Base-by-base conservation (phyloP, 768 basidiomycete genomes). In the Holtermannia corniformis region DNA sequence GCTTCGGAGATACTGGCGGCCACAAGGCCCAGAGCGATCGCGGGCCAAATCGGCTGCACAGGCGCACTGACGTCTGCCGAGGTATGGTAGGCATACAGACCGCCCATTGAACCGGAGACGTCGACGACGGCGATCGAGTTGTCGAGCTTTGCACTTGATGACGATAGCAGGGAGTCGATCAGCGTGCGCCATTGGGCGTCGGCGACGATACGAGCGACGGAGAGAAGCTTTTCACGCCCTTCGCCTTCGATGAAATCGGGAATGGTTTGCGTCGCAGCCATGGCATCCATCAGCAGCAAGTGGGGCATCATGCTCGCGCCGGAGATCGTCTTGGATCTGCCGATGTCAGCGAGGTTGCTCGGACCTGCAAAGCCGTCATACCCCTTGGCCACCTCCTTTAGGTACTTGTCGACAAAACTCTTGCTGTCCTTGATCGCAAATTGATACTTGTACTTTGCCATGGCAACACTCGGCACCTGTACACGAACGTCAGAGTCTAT, bases 31-130 rank as follows among this genome's bases (percentile, higher is more conserved):
- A 86, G 79, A 5, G 82, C 77, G 16, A 87, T 50, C 1, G 83
- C 78, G 5, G 82, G 81, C 28, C 77, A 72, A 51, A 86, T 82
- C 0, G 85, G 84, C 2, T 48, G 13, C 7, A 54, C 41, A 10
- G 55, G 58, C 16, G 55, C 26, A 7, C 52, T 52, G 56, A 16
- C 51, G 0, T 22, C 66, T 55, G 1, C 22, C 11, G 24, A 21
- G 1, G 7, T 19, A 1, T 10, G 19, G 24, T 50, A 16, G 14
- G 14, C 11, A 21, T 14, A 77, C 22, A 12, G 12, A 21, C 21
- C 19, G 1, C 81, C 82, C 85, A 86, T 86, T 7, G 82, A 83
- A 0, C 82, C 84, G 0, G 82, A 85, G 16, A 86, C 83, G 61
- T 86, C 85, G 67, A 83, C 85, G 23, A 86, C 61, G 0, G 84